phyloP scores from a whole-genome alignment of 345 rosid species.

The Geranium rotundifolium region DNA sequence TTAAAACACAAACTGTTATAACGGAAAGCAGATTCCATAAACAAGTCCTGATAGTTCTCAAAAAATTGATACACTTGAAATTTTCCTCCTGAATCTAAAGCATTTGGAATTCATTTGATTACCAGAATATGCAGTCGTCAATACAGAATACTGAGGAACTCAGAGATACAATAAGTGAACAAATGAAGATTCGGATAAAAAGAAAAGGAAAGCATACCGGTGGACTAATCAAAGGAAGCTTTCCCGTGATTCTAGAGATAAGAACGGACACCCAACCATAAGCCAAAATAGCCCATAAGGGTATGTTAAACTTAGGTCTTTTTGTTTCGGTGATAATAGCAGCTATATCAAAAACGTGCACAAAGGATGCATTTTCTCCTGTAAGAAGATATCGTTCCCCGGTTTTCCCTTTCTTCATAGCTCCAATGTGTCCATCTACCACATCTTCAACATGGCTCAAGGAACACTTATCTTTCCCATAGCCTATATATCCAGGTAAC shows the following conservation, averaged over 20 bases:
- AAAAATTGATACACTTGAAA: no score
- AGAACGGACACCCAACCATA: slow-evolving; percentile 69
- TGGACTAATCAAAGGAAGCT: slow-evolving; percentile 76
- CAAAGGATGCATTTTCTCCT: slow-evolving; percentile 77
- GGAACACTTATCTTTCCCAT: slow-evolving; percentile 58
- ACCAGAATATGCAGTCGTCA: background rate
- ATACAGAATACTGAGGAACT: background rate
- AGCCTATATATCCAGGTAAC: slow-evolving; percentile 75
- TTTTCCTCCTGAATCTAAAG: no score
- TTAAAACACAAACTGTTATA: background rate
- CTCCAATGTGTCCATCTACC: slow-evolving; percentile 68
- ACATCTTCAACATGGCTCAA: slow-evolving; percentile 82
- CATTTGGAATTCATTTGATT: no score
- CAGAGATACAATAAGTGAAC: background rate
- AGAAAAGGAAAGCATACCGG: slow-evolving; percentile 44
- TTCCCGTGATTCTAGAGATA: slow-evolving; percentile 56
- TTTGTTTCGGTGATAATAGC: slow-evolving; percentile 54
- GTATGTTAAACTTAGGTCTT: slow-evolving; percentile 53
- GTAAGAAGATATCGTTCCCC: slow-evolving; percentile 84
- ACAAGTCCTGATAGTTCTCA: background rate
- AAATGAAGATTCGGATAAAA: background rate
- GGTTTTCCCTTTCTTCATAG: slow-evolving; percentile 48
- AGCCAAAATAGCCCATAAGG: slow-evolving; percentile 43
- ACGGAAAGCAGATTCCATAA: background rate
- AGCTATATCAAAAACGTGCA: slow-evolving; percentile 58